These are phyloP conservation scores for Rhododendron ferrugineum DNA, from an alignment of 148 eudicot species.

Conservation along the genomic window DNA sequence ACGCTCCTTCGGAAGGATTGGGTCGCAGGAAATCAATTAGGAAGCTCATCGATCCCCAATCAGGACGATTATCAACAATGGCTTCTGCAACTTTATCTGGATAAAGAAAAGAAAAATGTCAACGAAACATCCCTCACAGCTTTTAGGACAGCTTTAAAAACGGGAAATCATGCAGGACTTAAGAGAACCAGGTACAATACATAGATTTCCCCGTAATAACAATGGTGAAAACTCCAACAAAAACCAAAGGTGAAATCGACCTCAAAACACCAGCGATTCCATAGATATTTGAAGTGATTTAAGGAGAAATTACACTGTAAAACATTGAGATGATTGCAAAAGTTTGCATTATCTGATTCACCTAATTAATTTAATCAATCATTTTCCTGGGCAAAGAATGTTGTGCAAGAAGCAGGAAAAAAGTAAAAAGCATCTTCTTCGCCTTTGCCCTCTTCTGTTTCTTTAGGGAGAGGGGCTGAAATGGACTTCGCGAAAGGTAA, in stretches of 20 bases:
- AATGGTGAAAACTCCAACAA: neutral
- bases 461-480: neutral
- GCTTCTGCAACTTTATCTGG: constrained; percentile 50
- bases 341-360: neutral
- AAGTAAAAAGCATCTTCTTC: neutral
- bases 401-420: neutral
- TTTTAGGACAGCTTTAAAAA: neutral
- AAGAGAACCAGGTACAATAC: neutral
- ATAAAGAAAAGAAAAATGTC: constrained; percentile 15
- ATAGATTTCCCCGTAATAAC: neutral
- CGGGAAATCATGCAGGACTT: neutral
- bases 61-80: constrained; percentile 59
- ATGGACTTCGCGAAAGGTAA: neutral
- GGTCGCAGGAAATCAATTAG: constrained; percentile 81
- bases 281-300: neutral
- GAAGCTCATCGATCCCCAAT: constrained; percentile 93
- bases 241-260: neutral
- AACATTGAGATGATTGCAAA: neutral
- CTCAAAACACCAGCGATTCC: neutral
- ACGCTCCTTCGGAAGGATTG: constrained; percentile 49
- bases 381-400: neutral
- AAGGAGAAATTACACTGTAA: neutral
- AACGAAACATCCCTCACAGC: neutral
- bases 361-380: neutral
- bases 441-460: neutral